Conservation (phyloP, 2,329 filamentous ascomycete genomes). For the Aquanectria penicillioides region DNA sequence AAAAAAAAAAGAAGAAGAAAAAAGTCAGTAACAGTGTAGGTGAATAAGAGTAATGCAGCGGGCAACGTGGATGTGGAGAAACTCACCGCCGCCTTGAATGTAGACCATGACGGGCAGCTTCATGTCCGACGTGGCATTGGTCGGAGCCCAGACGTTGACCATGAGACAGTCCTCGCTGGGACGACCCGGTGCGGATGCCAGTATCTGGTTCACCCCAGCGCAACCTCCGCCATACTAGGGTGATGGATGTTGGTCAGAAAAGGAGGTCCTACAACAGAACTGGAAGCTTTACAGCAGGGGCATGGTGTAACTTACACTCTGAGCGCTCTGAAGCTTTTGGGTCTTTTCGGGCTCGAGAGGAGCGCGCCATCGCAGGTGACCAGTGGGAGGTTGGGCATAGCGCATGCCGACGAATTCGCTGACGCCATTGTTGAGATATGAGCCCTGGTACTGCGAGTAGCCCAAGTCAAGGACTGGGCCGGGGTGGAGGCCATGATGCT, state of each 20-base stretch:
- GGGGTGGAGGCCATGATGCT: not conserved
- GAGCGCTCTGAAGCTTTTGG: conserved; percentile 47
- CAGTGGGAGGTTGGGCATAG: conserved; percentile 62
- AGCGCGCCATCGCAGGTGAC: conserved; percentile 60
- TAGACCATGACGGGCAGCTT: conserved; percentile 53
- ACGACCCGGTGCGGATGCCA: not conserved
- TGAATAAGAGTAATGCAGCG: not conserved
- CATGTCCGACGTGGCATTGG: conserved; percentile 36
- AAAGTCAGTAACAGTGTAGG: no score
- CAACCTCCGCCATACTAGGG: conserved; percentile 58
- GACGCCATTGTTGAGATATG: conserved; percentile 49
- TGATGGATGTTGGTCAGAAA: not conserved
- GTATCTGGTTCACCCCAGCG: conserved; percentile 47
- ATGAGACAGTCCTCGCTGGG: conserved; percentile 58
- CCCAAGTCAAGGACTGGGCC: conserved; percentile 49
- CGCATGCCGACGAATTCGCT: conserved; percentile 60
- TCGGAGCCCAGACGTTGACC: conserved; percentile 60
- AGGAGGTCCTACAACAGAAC: not conserved
- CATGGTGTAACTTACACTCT: conserved; percentile 41
- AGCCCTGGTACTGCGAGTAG: conserved; percentile 57
- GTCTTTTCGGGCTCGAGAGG: conserved; percentile 54
- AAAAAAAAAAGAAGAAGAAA: no score
- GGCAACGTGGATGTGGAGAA: not conserved
- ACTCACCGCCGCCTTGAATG: conserved; percentile 55
- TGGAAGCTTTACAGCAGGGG: no score